phyloP scores from a whole-genome alignment of 768 basidiomycete species.

The Leccinum fibrillosum region DNA sequence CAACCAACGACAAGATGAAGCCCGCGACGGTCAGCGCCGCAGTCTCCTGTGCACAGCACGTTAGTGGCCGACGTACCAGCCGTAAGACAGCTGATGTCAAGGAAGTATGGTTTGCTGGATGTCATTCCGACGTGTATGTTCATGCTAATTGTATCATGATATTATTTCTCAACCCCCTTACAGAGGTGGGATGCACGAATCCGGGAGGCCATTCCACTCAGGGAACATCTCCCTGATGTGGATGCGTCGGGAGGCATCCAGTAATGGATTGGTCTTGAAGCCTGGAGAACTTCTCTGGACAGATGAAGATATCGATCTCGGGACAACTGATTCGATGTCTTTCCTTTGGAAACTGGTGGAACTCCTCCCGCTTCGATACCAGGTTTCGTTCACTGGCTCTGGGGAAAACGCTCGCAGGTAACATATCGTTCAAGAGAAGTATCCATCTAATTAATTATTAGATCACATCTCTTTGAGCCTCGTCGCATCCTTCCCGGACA shows the following conservation, averaged over 20 bases:
- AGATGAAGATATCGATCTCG: slow-evolving; percentile 15
- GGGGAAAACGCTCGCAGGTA: slow-evolving; percentile 12
- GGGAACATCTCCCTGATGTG: slow-evolving; percentile 23
- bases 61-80: not conserved
- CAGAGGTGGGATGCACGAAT: slow-evolving; percentile 16
- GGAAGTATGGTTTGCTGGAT: slow-evolving; percentile 30
- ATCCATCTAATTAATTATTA: not conserved
- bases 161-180: not conserved
- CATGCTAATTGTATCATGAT: not conserved
- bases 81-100: slow-evolving; percentile 29
- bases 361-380: slow-evolving; percentile 12
- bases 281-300: slow-evolving; percentile 17
- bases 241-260: slow-evolving; percentile 30
- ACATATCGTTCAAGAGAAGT: not conserved
- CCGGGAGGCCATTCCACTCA: slow-evolving; percentile 11
- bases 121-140: slow-evolving; percentile 33
- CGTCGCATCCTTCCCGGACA: slow-evolving; percentile 8
- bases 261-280: slow-evolving; percentile 22
- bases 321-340: slow-evolving; percentile 16
- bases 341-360: slow-evolving; percentile 14
- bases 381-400: slow-evolving; percentile 16
- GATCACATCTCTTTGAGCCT: slow-evolving; percentile 12
- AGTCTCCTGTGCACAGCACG: not conserved
- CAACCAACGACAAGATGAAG: not conserved
- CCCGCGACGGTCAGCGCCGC: not conserved